Conservation (phyloP, 78 protist species). For the Tieghemostelium lacteum region DNA sequence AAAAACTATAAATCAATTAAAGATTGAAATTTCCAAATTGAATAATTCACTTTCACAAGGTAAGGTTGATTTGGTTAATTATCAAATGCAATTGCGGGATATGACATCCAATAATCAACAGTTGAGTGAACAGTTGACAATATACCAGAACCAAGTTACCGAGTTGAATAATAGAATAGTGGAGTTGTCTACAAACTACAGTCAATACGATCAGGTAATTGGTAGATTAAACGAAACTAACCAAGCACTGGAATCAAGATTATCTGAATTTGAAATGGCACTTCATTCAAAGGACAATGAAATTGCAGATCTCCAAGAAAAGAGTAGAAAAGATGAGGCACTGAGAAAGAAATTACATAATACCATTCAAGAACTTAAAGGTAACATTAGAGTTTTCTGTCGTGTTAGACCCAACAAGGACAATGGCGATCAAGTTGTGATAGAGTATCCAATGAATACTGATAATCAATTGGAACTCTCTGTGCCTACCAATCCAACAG, state of each 20-base stretch:
- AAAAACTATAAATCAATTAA: background rate
- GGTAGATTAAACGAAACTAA: background rate
- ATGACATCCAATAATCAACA: background rate
- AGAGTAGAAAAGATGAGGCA: slow-evolving; percentile 57
- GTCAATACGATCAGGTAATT: background rate
- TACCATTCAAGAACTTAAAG: slow-evolving; percentile 84
- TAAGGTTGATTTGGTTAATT: background rate
- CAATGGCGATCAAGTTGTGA: background rate
- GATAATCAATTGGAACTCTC: slow-evolving; percentile 9
- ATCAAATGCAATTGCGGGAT: background rate
- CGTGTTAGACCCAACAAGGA: slow-evolving; percentile 84
- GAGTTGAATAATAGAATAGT: background rate
- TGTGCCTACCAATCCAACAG: too few relatives aligned
- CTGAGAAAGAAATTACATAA: slow-evolving; percentile 61
- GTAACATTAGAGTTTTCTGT: slow-evolving; percentile 92
- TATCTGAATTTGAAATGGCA: background rate
- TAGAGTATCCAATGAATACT: background rate
- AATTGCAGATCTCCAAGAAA: slow-evolving; percentile 4
- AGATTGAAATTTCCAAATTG: background rate
- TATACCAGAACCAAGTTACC: background rate
- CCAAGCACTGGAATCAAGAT: background rate
- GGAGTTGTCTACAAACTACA: background rate
- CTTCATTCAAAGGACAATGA: background rate
- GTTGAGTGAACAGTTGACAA: background rate
- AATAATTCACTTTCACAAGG: background rate